phyloP scores from a whole-genome alignment of 352 stramenopile genomes.

The Phytophthora podocarpi region DNA sequence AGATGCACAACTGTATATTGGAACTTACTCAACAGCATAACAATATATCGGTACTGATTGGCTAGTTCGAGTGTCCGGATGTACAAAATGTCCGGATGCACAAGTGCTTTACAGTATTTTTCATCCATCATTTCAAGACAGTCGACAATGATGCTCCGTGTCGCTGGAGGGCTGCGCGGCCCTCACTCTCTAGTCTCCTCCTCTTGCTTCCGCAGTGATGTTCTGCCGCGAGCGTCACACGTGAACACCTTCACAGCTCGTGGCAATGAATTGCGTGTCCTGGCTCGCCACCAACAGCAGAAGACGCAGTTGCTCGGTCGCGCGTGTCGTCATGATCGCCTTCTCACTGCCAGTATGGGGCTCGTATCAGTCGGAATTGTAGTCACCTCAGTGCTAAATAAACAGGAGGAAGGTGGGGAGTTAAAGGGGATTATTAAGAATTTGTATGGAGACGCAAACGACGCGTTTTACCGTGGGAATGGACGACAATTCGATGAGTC shows the following conservation, averaged over 20 bases:
- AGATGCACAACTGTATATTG: too few species aligned
- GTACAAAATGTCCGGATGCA: too few species aligned
- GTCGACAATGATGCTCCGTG: conserved; percentile 16
- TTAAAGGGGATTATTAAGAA: conserved; percentile 17
- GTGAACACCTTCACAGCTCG: conserved; percentile 8
- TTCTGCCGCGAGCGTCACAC: conserved; percentile 15
- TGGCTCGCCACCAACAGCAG: conserved; percentile 23
- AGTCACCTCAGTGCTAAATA: conserved; percentile 36
- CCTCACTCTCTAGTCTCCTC: not conserved
- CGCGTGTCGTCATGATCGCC: conserved; percentile 37
- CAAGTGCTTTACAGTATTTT: too few species aligned
- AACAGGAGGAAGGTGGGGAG: conserved; percentile 6
- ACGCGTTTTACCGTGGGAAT: conserved; percentile 30
- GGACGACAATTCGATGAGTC: conserved; percentile 23
- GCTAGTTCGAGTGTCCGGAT: too few species aligned
- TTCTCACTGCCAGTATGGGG: conserved; percentile 57
- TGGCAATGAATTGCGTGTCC: conserved; percentile 16
- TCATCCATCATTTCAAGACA: conserved; percentile 1
- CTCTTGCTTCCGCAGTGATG: not conserved
- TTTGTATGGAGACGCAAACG: conserved; percentile 39
- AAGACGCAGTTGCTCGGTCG: conserved; percentile 20
- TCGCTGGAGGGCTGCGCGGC: not conserved
- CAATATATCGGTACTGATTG: too few species aligned
- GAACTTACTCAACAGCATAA: not conserved
- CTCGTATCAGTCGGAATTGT: conserved; percentile 51